Conservation (phyloP, 2,329 filamentous ascomycete species). For the Talaromyces sp. region DNA sequence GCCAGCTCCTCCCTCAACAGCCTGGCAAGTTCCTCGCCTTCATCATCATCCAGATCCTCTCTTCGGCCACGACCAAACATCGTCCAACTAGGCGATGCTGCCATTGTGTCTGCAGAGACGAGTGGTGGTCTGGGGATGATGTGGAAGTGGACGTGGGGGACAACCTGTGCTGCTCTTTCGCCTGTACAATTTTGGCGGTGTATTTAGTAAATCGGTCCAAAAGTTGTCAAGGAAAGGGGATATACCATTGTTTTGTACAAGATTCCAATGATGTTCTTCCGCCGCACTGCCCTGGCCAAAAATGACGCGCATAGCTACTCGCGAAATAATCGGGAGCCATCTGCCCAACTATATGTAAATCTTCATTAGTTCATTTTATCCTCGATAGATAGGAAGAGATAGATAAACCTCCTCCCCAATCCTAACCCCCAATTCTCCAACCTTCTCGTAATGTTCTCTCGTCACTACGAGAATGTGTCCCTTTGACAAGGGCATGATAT, state of each 20-base stretch:
- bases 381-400: not conserved
- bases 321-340: constrained; percentile 54
- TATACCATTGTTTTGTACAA: constrained; percentile 87
- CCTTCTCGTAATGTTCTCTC: constrained; percentile 70
- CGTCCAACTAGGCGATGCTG: constrained; percentile 32
- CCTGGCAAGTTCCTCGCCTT: constrained; percentile 37
- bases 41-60: constrained; percentile 48
- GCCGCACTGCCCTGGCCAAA: constrained; percentile 48
- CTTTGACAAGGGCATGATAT: constrained; percentile 81
- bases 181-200: constrained; percentile 45
- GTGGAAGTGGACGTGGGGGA: constrained; percentile 92
- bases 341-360: constrained; percentile 37
- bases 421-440: constrained; percentile 63
- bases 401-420: constrained; percentile 66
- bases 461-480: constrained; percentile 84
- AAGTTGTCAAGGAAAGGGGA: not conserved
- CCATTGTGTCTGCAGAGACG: constrained; percentile 23
- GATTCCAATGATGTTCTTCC: constrained; percentile 74
- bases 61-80: constrained; percentile 49
- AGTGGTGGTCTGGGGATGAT: constrained; percentile 73
- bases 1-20: constrained; percentile 38
- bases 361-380: not conserved
- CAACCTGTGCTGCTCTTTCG: constrained; percentile 82
- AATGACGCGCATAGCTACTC: constrained; percentile 66
- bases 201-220: constrained; percentile 12